Percentiles rank a stretch among this genome's conserved stretches.
Conservation (phyloP, 495 filamentous ascomycete genomes). For the Trypethelium eluteriae region DNA sequence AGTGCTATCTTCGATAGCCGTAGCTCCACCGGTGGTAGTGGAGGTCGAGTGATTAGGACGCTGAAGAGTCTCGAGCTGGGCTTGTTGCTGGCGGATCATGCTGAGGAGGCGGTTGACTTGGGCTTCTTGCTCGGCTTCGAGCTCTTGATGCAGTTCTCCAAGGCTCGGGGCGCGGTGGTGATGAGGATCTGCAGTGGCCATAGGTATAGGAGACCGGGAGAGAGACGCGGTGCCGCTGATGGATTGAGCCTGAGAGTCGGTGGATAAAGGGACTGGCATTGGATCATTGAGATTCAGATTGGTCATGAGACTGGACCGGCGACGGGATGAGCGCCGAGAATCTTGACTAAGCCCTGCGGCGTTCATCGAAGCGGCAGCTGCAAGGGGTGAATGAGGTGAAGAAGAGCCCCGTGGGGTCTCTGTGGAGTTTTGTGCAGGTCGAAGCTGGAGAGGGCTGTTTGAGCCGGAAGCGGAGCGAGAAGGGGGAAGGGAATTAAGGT, state of each 20-base stretch:
- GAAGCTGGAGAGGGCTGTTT: conserved; percentile 16
- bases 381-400: conserved; percentile 53
- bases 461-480: conserved; percentile 48
- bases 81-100: conserved; percentile 82
- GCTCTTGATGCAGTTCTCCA: conserved; percentile 90
- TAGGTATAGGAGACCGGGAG: conserved; percentile 10
- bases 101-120: conserved; percentile 89
- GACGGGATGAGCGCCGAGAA: conserved; percentile 51
- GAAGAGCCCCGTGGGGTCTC: conserved; percentile 1
- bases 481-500: conserved; percentile 68
- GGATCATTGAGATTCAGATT: conserved; percentile 69
- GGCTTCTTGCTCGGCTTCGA: conserved; percentile 91
- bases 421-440: neutral
- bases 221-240: conserved; percentile 42
- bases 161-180: conserved; percentile 65
- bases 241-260: conserved; percentile 45
- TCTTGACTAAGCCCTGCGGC: conserved; percentile 58
- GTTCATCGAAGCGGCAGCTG: conserved; percentile 62
- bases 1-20: conserved; percentile 60
- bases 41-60: conserved; percentile 31
- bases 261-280: conserved; percentile 46
- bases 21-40: conserved; percentile 25
- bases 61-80: conserved; percentile 42
- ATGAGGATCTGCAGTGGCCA: conserved; percentile 27
- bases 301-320: conserved; percentile 62